Base-by-base conservation (phyloP, 2,329 filamentous ascomycete genomes). In the Cryphonectria naterciae region DNA sequence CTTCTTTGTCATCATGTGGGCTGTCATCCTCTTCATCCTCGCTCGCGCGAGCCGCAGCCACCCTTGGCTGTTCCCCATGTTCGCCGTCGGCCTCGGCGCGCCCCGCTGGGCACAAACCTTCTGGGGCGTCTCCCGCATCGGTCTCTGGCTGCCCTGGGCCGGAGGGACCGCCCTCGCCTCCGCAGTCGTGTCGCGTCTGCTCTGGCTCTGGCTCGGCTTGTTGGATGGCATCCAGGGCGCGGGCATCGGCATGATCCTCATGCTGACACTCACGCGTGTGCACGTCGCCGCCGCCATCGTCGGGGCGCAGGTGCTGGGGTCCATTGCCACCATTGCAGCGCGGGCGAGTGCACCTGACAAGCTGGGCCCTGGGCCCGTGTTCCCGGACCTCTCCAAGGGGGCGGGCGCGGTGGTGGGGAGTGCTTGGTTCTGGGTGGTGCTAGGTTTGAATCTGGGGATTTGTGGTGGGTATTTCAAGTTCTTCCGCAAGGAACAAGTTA, bases 141-240 rank as follows among this genome's bases (percentile, higher is more conserved):
- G 88, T 4, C 81, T 85, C 39, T 91, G 87, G 76, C 79, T 92
- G 2, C 90, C 90, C 2, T 91, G 89, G 89, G 86, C 86, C 8
- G 87, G 87, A 54, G 80, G 81, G 1, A 25, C 25, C 25, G 85
- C 85, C 25, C 79, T 87, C 0, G 82, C 78, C 85, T 2, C 86
- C 3, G 87, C 89, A 0, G 77, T 91, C 0, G 79, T 88, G 11
- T 87, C 87, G 1, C 83, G 89, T 58, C 80, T 83, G 69, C 79
- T 91, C 5, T 92, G 90, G 89, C 83, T 92, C 15, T 92, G 89
- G 89, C 85, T 92, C 0, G 90, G 90, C 56, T 84, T 91, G 5
- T 81, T 92, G 13, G 90, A 92, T 74, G 84, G 87, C 13, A 80
- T 92, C 8, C 90, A 92, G 77, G 88, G 89, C 54, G 86, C 91